Conservation (phyloP, 495 filamentous ascomycete species). For the Hypomontagnella submonticulosa region DNA sequence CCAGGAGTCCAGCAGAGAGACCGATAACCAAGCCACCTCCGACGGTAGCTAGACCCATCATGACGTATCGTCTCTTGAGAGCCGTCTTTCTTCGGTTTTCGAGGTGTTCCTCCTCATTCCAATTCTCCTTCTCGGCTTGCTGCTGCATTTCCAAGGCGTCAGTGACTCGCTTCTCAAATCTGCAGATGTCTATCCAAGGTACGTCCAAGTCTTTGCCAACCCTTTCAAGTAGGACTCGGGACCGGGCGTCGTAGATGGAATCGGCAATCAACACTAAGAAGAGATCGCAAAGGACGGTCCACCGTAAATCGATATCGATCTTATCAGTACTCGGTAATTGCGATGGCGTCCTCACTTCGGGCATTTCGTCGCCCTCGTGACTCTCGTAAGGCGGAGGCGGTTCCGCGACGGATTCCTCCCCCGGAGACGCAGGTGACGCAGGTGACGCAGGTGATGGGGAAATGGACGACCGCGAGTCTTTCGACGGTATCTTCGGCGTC, state of each 20-base stretch:
- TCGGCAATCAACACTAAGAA: slow-evolving; percentile 97
- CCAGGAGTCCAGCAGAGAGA: slow-evolving; percentile 88
- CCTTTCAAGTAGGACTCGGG: slow-evolving; percentile 83
- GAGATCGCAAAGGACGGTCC: slow-evolving; percentile 96
- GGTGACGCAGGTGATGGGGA: slow-evolving; percentile 36
- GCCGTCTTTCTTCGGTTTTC: slow-evolving; percentile 83
- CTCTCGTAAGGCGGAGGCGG: slow-evolving; percentile 79
- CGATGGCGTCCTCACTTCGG: slow-evolving; percentile 80
- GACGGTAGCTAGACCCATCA: slow-evolving; percentile 97
- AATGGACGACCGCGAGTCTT: slow-evolving; percentile 35
- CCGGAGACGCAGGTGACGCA: no score
- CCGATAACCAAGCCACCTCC: slow-evolving; percentile 96
- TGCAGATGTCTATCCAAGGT: slow-evolving; percentile 91
- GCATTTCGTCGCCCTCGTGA: slow-evolving; percentile 74
- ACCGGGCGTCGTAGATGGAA: slow-evolving; percentile 90
- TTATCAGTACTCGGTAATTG: slow-evolving; percentile 82
- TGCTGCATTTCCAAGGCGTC: slow-evolving; percentile 98
- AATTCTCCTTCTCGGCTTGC: slow-evolving; percentile 89
- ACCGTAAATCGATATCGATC: slow-evolving; percentile 95
- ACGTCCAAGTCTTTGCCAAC: slow-evolving; percentile 83
- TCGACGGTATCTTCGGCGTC: slow-evolving; percentile 41
- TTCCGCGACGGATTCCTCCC: slow-evolving; percentile 54
- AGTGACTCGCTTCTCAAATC: slow-evolving; percentile 97
- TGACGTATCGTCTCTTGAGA: slow-evolving; percentile 82
- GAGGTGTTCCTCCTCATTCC: slow-evolving; percentile 97